Evolutionary conservation across 2,329 filamentous ascomycete species (phyloP).

Genomic region (Botrytis porri): DNA sequence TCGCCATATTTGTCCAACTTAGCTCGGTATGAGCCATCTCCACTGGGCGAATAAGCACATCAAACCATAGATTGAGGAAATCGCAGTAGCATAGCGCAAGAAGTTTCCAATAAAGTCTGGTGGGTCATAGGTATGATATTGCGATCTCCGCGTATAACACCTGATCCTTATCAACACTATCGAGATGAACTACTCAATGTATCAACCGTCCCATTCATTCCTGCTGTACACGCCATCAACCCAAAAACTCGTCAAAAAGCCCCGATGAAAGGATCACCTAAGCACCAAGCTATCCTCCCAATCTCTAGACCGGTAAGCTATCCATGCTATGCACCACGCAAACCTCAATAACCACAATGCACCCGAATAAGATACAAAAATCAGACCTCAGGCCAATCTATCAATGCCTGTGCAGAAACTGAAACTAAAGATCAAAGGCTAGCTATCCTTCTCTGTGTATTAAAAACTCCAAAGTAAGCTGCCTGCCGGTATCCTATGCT

Average conservation of each 20-base stretch:
- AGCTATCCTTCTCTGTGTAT: constrained; percentile 21
- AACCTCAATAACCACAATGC: constrained; percentile 11
- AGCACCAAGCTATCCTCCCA: constrained; percentile 21
- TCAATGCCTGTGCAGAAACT: constrained; percentile 7
- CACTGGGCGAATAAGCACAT: not conserved
- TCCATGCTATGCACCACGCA: constrained; percentile 6
- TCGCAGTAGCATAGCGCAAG: not conserved
- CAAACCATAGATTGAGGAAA: not conserved
- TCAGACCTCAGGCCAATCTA: not conserved
- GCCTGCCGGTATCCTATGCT: constrained; percentile 9
- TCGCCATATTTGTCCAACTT: not conserved
- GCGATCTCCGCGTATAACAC: not conserved
- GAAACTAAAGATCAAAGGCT: constrained; percentile 15
- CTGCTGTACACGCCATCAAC: not conserved
- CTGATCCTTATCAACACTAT: not conserved
- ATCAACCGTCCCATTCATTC: not conserved
- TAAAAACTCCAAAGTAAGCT: constrained; percentile 17
- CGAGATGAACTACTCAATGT: not conserved
- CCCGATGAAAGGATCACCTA: not conserved
- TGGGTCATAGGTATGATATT: constrained; percentile 1
- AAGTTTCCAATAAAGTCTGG: not conserved
- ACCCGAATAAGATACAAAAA: not conserved
- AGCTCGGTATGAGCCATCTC: not conserved
- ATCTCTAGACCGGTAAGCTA: constrained; percentile 19
- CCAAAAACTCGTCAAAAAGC: not conserved